Percentiles rank a stretch among this genome's conserved stretches.
phyloP scores from a whole-genome alignment of 78 protist genomes.

The Dictyostelium purpureum region DNA sequence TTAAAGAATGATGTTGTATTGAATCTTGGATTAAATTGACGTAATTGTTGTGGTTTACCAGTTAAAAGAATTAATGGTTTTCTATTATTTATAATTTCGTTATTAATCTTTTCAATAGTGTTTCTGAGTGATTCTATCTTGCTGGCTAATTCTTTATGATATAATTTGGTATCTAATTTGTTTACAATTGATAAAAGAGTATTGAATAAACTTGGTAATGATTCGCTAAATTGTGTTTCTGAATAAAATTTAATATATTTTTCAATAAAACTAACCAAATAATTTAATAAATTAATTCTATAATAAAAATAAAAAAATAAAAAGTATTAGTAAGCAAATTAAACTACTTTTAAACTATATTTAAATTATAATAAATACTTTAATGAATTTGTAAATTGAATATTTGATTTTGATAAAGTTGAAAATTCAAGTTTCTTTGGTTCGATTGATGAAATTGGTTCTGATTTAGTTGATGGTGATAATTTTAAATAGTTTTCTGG shows the following conservation, averaged over 20 bases:
- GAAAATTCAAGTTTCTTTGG: slow-evolving; percentile 32
- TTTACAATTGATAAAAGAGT: background rate
- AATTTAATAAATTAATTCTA: slow-evolving; percentile 41
- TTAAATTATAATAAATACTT: slow-evolving; percentile 12
- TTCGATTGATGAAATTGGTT: background rate
- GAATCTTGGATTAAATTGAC: slow-evolving; percentile 50
- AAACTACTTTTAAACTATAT: no score
- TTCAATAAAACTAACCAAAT: slow-evolving; percentile 14
- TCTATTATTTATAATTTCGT: background rate
- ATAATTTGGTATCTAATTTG: background rate
- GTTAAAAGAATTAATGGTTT: slow-evolving; percentile 46
- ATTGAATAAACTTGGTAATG: slow-evolving; percentile 43
- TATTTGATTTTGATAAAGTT: background rate
- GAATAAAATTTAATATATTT: slow-evolving; percentile 7
- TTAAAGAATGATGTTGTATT: slow-evolving; percentile 16
- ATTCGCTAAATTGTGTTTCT: slow-evolving; percentile 1
- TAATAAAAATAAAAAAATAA: background rate
- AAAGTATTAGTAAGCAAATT: background rate
- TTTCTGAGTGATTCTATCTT: background rate
- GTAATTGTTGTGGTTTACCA: slow-evolving; percentile 9
- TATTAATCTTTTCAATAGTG: background rate
- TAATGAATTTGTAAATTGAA: slow-evolving; percentile 14
- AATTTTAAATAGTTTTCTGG: background rate
- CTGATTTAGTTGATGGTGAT: background rate
- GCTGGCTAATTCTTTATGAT: background rate